phyloP scores from a whole-genome alignment of 1,284 basidiomycete species.

The Filobasidium uniguttulatum region DNA sequence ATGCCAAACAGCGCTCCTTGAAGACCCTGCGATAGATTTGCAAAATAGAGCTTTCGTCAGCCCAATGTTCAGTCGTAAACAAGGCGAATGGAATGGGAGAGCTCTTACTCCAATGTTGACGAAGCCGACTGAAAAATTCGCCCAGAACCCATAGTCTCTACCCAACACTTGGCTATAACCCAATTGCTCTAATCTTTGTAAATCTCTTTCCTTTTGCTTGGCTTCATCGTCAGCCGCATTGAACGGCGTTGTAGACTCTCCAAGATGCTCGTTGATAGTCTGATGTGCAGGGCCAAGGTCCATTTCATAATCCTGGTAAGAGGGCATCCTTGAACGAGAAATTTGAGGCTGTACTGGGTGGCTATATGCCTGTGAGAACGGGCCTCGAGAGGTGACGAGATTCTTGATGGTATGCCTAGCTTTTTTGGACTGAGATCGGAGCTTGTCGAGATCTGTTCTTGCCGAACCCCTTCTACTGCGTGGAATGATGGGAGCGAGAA shows the following conservation, averaged over 20 bases:
- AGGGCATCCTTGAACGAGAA: neutral
- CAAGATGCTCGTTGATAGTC: neutral
- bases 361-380: too few species aligned
- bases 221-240: neutral
- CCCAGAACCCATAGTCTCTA: slow-evolving; percentile 36
- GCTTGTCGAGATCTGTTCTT: too few species aligned
- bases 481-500: too few species aligned
- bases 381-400: too few species aligned
- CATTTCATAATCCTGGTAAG: neutral
- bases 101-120: slow-evolving; percentile 26
- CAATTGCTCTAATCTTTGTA: slow-evolving; percentile 28
- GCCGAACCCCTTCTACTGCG: too few species aligned
- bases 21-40: neutral
- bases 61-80: neutral
- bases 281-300: neutral
- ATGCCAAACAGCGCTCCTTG: slow-evolving; percentile 34
- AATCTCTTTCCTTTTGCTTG: slow-evolving; percentile 26
- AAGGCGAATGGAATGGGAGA: slow-evolving; percentile 18
- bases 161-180: slow-evolving; percentile 35
- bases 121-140: slow-evolving; percentile 29
- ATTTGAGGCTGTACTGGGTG: neutral
- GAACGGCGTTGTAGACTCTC: neutral
- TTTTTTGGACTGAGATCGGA: too few species aligned
- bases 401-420: too few species aligned
- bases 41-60: neutral